Evolutionary conservation across 75 land plant genomes (phyloP), one percentile per base, ranked within the genome.

Genomic region (Ceratopteris richardii): DNA sequence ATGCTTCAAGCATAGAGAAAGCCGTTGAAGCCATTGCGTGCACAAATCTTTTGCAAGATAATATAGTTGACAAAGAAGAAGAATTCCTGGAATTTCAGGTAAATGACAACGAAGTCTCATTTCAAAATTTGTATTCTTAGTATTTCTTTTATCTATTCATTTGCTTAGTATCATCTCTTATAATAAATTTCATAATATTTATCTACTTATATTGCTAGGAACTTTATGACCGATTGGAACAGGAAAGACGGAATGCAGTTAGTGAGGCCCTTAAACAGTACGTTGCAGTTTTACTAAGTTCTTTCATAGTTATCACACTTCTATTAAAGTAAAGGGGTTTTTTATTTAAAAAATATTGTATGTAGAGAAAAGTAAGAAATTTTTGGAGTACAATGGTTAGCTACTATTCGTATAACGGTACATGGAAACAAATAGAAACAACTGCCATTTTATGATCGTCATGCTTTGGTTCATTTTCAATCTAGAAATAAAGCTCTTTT

Each of bases 21-120:
- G 66, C 60, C 3, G 57, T 70, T 11, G 73, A 63, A 0, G 44
- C 39, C 16, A 70, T 70, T 33, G 66, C 52, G 20, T 63, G 36
- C 27, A 63, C 67, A 12, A 70, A 56, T 27, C 33, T 70, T 18
- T 30, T 63, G 18, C 46, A 65, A 54, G 40, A 56, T 3, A 53
- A n/a, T 20, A 50, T 60, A 2, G 42, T 54, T 20, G 55, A 19
- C 24, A 44, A 33, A 19, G 66, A 70, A 1, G 66, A 37, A 27
- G 73, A 70, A 28, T 42, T 29, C 43, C 11, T 70, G 7, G 73
- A 70, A 27, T 56, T 70, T 1, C 73, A 44, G 66, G 73, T 69
- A 31, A 33, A 33, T n/a, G n/a, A n/a, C n/a, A n/a, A n/a, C n/a
- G n/a, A 11, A 43, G 7, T 19, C 17, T 19, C 53, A 40, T 9